Base-by-base conservation (phyloP, 768 basidiomycete genomes). In the Calvatia gigantea region DNA sequence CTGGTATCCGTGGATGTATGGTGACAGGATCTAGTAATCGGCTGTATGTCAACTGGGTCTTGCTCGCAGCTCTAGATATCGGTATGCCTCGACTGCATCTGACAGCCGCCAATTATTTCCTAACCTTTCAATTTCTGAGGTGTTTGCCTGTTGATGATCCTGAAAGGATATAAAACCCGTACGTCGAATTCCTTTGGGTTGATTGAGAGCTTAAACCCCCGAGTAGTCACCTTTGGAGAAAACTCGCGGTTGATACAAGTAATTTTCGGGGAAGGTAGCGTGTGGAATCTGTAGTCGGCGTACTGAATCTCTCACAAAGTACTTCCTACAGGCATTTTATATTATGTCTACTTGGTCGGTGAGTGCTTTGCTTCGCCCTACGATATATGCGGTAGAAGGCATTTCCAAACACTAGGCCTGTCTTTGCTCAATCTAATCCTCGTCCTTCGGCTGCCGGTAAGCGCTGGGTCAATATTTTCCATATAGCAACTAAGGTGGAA, bases 311-410 rank as follows among this genome's bases (percentile, higher is more conserved):
- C 21, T 28, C 7, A 31, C 7, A 12, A 12, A 17, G 44, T 14
- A 48, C 11, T 25, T 17, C 29, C 32, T 3, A 15, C 25, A 56
- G 54, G 54, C 21, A 49, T 49, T 5, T 15, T 56, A 12, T 56
- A 56, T 32, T 56, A 56, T 31, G 29, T 56, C 28, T 56, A 56
- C 43, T 46, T 56, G 8, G 54, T 56, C 33, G 25, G 54, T 56
- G 28, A 46, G 54, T 19, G 4, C 25, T 19, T 23, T 15, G 8
- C 35, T 44, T 45, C 7, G 15, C 23, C 15, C 17, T 23, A 11
- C 3, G 9, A 27, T 21, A n/a, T 17, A 19, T n/a, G 6, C 23
- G 12, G 8, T 17, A 23, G 25, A 21, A 25, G 11, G 41, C 19
- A n/a, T 12, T 7, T n/a, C 12, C 3, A 42, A 28, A 29, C 17